A percentile compares a stretch with the other conserved stretches of the same genome.
Conservation (phyloP, 257 asterid species). For the Solanum virginianum region DNA sequence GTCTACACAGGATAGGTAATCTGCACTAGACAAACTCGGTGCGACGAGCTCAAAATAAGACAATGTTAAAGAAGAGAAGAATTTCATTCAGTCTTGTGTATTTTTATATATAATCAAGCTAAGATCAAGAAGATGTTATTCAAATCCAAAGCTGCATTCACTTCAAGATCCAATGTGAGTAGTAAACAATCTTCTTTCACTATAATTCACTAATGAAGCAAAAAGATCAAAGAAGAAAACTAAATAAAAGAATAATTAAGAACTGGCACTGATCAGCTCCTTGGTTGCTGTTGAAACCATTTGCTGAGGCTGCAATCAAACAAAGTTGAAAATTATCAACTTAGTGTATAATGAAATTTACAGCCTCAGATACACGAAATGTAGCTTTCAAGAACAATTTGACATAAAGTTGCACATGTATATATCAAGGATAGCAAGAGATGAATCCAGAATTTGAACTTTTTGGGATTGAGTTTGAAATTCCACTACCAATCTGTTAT, state of each 20-base stretch:
- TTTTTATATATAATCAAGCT: no score
- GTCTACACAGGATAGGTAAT: no score
- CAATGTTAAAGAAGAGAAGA: neutral
- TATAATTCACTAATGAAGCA: neutral
- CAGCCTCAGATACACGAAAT: neutral
- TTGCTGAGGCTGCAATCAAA: conserved; percentile 39
- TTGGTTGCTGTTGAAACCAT: conserved; percentile 1
- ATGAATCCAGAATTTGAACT: neutral
- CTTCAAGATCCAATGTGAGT: neutral
- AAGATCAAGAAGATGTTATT: neutral
- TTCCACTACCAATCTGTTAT: neutral
- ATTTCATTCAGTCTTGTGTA: neutral
- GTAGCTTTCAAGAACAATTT: neutral
- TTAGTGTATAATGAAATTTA: neutral
- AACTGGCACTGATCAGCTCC: conserved; percentile 27
- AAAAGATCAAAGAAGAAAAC: neutral
- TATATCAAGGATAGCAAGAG: neutral
- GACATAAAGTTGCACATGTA: neutral
- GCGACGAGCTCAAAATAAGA: neutral
- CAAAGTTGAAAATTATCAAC: neutral
- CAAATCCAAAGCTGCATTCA: neutral
- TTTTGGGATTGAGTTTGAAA: neutral
- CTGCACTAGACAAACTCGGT: no score
- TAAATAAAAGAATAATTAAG: conserved; percentile 4
- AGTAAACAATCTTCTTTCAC: neutral